A percentile compares a stretch with the other conserved stretches of the same genome.
Conservation (phyloP, 2,329 filamentous ascomycete genomes). For the Colletotrichum somersetense region DNA sequence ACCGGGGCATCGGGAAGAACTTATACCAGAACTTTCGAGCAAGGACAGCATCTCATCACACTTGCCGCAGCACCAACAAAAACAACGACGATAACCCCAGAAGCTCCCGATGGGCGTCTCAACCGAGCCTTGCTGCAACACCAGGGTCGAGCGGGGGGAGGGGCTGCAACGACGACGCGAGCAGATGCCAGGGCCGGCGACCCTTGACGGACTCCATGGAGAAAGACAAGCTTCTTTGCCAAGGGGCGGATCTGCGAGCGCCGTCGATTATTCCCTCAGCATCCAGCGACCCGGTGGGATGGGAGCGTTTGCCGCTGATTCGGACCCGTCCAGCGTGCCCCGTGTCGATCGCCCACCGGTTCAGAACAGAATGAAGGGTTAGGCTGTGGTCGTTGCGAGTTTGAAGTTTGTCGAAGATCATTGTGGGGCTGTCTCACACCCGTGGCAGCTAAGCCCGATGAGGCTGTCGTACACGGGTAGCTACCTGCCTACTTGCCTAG, state of each 20-base stretch:
- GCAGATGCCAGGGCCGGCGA: slow-evolving; percentile 19
- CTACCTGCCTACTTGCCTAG: background rate
- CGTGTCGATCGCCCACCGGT: background rate
- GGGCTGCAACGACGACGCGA: slow-evolving; percentile 17
- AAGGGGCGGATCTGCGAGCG: slow-evolving; percentile 33
- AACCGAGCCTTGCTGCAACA: slow-evolving; percentile 36
- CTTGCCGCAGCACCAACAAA: slow-evolving; percentile 14
- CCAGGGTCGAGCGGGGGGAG: slow-evolving; percentile 5
- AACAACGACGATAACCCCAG: slow-evolving; percentile 15
- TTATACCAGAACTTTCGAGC: slow-evolving; percentile 18
- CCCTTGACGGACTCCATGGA: slow-evolving; percentile 25
- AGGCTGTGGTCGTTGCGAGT: slow-evolving; percentile 33
- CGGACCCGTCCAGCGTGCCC: background rate
- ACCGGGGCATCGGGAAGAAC: slow-evolving; percentile 33
- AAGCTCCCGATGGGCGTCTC: slow-evolving; percentile 25
- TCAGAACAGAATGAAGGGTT: slow-evolving; percentile 20
- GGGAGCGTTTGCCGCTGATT: background rate
- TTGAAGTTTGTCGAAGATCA: slow-evolving; percentile 42
- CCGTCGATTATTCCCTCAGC: slow-evolving; percentile 16
- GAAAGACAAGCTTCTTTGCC: slow-evolving; percentile 41
- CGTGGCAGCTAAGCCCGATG: slow-evolving; percentile 35
- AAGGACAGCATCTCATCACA: slow-evolving; percentile 24
- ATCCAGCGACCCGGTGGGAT: slow-evolving; percentile 14
- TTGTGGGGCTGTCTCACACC: slow-evolving; percentile 39
- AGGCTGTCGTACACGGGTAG: background rate